A percentile compares a stretch with the other conserved stretches of the same genome.
These are phyloP conservation scores for Kernera saxatilis DNA, from an alignment of 345 rosid genomes.

Conservation along the genomic window DNA sequence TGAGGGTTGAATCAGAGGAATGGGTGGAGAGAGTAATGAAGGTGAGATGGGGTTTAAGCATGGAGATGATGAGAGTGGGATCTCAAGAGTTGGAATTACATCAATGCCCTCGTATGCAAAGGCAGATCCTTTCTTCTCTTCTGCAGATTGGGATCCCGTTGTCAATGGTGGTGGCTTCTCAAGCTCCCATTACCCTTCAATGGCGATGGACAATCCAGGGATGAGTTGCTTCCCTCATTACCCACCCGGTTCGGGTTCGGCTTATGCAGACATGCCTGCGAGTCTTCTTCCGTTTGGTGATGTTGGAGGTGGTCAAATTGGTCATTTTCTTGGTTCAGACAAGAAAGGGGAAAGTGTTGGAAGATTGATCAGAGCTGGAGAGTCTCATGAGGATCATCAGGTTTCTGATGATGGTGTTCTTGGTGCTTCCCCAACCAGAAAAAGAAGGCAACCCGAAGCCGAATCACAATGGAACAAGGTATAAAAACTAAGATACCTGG, in stretches of 20 bases:
- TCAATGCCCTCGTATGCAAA: conserved; percentile 39
- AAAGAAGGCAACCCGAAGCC: conserved; percentile 49
- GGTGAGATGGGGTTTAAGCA: conserved; percentile 45
- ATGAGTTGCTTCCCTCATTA: conserved; percentile 46
- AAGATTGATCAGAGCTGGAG: conserved; percentile 34
- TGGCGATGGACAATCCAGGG: conserved; percentile 54
- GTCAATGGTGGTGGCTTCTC: conserved; percentile 50
- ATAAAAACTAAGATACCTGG: no score
- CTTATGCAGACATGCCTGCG: conserved; percentile 45
- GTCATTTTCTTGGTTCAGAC: conserved; percentile 50
- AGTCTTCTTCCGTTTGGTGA: conserved; percentile 58
- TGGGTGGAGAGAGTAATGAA: conserved; percentile 54
- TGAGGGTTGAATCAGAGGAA: conserved; percentile 35
- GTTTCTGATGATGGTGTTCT: conserved; percentile 43
- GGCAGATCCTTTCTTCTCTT: conserved; percentile 56
- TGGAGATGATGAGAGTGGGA: conserved; percentile 41
- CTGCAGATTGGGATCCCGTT: conserved; percentile 82
- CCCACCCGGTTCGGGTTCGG: conserved; percentile 45
- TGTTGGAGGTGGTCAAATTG: conserved; percentile 35
- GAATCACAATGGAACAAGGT: conserved; percentile 63
- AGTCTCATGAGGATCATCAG: conserved; percentile 41
- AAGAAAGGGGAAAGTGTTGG: conserved; percentile 39
- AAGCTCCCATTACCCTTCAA: conserved; percentile 45
- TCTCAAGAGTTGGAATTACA: conserved; percentile 37
- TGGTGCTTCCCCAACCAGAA: conserved; percentile 46